phyloP scores from a whole-genome alignment of 352 stramenopile genomes.

The Phytophthora chlamydospora region DNA sequence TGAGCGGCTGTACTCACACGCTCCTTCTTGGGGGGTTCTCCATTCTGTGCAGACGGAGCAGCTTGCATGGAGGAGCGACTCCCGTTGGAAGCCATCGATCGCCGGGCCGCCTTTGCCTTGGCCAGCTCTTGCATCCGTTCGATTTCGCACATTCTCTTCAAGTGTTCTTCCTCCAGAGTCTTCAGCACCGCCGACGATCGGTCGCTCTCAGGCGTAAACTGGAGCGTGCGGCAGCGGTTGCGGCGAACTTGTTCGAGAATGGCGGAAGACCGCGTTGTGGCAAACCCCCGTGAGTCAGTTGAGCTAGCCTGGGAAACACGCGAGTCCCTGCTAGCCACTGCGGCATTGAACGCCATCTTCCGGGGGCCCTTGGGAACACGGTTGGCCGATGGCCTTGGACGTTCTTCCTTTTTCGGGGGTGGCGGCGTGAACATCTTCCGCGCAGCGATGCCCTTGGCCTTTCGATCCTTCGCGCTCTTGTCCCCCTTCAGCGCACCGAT shows the following conservation, averaged over 20 bases:
- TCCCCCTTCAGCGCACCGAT: conserved; percentile 31
- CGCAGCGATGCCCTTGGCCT: conserved; percentile 26
- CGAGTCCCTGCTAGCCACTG: conserved; percentile 20
- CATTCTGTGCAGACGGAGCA: conserved; percentile 9
- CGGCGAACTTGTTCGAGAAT: conserved; percentile 54
- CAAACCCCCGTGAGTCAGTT: conserved; percentile 24
- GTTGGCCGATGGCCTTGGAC: conserved; percentile 9
- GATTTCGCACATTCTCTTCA: conserved; percentile 52
- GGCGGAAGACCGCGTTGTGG: conserved; percentile 41
- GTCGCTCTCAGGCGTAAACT: conserved; percentile 43
- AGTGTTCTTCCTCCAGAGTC: conserved; percentile 49
- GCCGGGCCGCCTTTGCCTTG: conserved; percentile 30
- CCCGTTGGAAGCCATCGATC: conserved; percentile 26
- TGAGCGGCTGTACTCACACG: conserved; percentile 12
- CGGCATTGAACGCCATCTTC: conserved; percentile 21
- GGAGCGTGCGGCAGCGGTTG: conserved; percentile 50
- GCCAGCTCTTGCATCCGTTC: conserved; percentile 34
- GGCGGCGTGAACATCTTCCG: conserved; percentile 36
- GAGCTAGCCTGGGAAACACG: conserved; percentile 28
- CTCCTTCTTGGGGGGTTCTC: neutral
- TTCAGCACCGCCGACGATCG: conserved; percentile 41
- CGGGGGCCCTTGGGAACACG: conserved; percentile 18
- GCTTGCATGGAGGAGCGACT: conserved; percentile 25
- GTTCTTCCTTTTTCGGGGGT: conserved; percentile 18
- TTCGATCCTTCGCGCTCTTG: conserved; percentile 27